phyloP scores from a whole-genome alignment of 768 basidiomycete genomes.

The Leucogyrophana mollusca region DNA sequence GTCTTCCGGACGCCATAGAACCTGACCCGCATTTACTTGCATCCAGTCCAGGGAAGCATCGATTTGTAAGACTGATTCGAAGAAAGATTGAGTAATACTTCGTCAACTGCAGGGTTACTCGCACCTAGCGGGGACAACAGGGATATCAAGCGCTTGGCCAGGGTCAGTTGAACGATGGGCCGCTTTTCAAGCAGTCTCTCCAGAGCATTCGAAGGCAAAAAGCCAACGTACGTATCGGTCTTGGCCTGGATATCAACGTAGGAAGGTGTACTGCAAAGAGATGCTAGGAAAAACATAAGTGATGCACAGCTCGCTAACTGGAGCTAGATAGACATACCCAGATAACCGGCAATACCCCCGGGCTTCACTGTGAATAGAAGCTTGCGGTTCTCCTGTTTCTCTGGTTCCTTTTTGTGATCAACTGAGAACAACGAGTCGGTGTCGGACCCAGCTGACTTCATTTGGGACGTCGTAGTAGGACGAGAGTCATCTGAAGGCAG shows the following conservation, averaged over 20 bases:
- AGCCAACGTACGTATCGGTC: slow-evolving; percentile 98
- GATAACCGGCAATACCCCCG: slow-evolving; percentile 96
- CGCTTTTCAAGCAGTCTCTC: slow-evolving; percentile 90
- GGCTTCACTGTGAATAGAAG: slow-evolving; percentile 93
- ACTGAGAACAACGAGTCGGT: slow-evolving; percentile 38
- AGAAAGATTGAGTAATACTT: slow-evolving; percentile 7
- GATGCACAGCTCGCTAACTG: background rate
- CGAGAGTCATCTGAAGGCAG: slow-evolving; percentile 50
- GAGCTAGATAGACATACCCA: slow-evolving; percentile 49
- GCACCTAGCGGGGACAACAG: slow-evolving; percentile 88
- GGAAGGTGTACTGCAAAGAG: slow-evolving; percentile 86
- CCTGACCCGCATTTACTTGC: slow-evolving; percentile 94
- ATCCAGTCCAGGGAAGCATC: slow-evolving; percentile 98
- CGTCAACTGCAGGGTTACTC: slow-evolving; percentile 12
- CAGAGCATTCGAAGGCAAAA: slow-evolving; percentile 83
- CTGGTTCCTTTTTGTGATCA: slow-evolving; percentile 27
- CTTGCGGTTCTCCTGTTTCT: slow-evolving; percentile 47
- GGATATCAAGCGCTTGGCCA: slow-evolving; percentile 95
- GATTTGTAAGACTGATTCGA: slow-evolving; percentile 79
- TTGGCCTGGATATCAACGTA: slow-evolving; percentile 98
- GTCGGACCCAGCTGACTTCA: slow-evolving; percentile 22
- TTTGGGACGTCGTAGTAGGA: slow-evolving; percentile 16
- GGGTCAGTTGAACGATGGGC: slow-evolving; percentile 92
- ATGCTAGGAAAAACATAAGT: slow-evolving; percentile 47
- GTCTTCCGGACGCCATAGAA: slow-evolving; percentile 90